Percentiles rank a stretch among this genome's conserved stretches.
These are phyloP conservation scores for Syzygium aqueum DNA, from an alignment of 345 rosid species.

Conservation along the genomic window DNA sequence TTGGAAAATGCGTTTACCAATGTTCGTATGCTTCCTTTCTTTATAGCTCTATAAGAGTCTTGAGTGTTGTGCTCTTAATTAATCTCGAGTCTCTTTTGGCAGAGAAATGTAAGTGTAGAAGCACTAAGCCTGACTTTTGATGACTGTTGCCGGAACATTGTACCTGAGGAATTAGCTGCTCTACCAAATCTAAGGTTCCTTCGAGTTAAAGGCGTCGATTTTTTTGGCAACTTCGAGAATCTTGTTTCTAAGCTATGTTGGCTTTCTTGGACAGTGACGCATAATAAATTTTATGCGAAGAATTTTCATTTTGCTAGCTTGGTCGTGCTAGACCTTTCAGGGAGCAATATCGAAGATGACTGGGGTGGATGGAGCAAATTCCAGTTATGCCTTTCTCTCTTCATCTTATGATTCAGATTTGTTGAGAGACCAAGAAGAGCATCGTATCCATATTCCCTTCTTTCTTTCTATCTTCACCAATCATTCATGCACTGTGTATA, in stretches of 20 bases:
- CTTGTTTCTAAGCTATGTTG: not conserved
- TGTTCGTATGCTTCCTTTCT: not conserved
- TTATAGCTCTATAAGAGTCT: not conserved
- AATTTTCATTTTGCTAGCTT: not conserved
- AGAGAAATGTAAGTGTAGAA: not conserved
- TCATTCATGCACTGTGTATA: rapidly evolving
- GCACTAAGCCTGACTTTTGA: not conserved
- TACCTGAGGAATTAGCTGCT: not conserved
- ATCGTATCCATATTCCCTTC: not conserved
- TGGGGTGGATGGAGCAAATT: not conserved
- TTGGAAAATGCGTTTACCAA: not conserved
- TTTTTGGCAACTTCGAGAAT: not conserved
- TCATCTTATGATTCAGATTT: not conserved
- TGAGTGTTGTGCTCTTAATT: not conserved
- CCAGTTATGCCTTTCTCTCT: not conserved
- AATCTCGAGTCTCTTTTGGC: not conserved
- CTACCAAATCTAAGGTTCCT: not conserved
- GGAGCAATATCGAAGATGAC: not conserved
- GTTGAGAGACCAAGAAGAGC: not conserved
- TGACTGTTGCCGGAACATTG: rapidly evolving
- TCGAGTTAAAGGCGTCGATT: not conserved
- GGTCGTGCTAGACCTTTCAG: not conserved
- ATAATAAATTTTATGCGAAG: not conserved
- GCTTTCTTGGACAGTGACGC: not conserved
- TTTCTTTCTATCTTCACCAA: not conserved